These are phyloP conservation scores for Coemansia nantahalensis DNA, from an alignment of 192 early-diverging fungal species.

Conservation along the genomic window DNA sequence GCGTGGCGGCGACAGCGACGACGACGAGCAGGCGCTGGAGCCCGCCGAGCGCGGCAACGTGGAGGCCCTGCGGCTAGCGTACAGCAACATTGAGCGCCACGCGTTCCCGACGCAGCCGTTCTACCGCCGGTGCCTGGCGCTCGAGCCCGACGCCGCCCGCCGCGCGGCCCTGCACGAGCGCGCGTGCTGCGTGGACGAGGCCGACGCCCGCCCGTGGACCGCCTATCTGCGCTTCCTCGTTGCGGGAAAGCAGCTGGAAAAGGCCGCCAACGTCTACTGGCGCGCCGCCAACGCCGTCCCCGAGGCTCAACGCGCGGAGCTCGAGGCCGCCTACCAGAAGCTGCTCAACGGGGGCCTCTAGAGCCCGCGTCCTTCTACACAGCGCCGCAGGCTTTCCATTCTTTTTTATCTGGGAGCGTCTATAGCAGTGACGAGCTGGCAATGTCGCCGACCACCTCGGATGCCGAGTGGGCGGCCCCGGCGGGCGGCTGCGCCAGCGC, in stretches of 20 bases:
- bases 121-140: constrained; percentile 59
- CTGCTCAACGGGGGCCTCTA: background rate
- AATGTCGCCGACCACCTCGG: too few species aligned
- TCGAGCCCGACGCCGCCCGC: constrained; percentile 51
- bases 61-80: constrained; percentile 53
- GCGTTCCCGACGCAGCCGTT: constrained; percentile 63
- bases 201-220: constrained; percentile 24
- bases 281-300: constrained; percentile 26
- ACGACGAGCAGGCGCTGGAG: background rate
- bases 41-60: constrained; percentile 15
- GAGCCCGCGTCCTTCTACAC: too few species aligned
- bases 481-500: too few species aligned
- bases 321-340: constrained; percentile 4
- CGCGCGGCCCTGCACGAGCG: constrained; percentile 26
- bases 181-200: constrained; percentile 27
- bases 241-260: constrained; percentile 5
- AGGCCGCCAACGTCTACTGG: constrained; percentile 31
- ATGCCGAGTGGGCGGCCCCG: too few species aligned
- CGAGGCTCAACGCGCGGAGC: constrained; percentile 1
- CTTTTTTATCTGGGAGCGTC: too few species aligned
- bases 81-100: constrained; percentile 51
- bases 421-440: too few species aligned
- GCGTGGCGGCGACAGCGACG: constrained; percentile 9
- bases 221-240: constrained; percentile 29
- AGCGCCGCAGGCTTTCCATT: too few species aligned